A percentile compares a stretch with the other conserved stretches of the same genome.
Conservation (phyloP, 164 flowering plant genomes). For the Vitis riparia region DNA sequence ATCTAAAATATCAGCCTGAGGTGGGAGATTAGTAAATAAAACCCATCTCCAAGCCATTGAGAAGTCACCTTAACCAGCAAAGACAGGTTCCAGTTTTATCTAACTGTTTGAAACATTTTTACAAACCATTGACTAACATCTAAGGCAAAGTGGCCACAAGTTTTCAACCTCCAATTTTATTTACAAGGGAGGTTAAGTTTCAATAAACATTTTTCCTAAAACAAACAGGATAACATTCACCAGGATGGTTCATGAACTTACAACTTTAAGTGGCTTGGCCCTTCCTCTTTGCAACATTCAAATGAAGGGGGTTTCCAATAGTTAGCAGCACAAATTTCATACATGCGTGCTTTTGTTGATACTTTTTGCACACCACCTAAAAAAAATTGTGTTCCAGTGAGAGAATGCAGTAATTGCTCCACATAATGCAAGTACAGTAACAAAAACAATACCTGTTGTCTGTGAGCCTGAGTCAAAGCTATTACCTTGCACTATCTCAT, state of each 20-base stretch:
- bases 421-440: not conserved
- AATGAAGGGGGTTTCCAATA: constrained; percentile 68
- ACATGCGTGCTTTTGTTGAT: constrained; percentile 60
- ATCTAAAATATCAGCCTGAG: no score
- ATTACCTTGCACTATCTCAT: constrained; percentile 3
- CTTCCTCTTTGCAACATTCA: constrained; percentile 76
- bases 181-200: no score
- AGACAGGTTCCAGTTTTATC: no score
- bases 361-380: constrained; percentile 24
- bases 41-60: no score
- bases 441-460: constrained; percentile 24
- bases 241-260: constrained; percentile 36
- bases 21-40: no score
- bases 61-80: no score
- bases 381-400: not conserved
- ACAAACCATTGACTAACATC: no score
- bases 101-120: no score
- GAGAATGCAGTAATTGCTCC: not conserved
- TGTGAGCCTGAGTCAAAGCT: constrained; percentile 8
- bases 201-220: no score
- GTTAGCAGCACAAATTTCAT: constrained; percentile 66
- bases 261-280: constrained; percentile 69
- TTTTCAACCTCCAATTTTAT: no score
- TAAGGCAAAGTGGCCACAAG: no score
- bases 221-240: not conserved